These are phyloP conservation scores for Curvularia verruculosa DNA, from an alignment of 2,329 filamentous ascomycete genomes.

Conservation along the genomic window DNA sequence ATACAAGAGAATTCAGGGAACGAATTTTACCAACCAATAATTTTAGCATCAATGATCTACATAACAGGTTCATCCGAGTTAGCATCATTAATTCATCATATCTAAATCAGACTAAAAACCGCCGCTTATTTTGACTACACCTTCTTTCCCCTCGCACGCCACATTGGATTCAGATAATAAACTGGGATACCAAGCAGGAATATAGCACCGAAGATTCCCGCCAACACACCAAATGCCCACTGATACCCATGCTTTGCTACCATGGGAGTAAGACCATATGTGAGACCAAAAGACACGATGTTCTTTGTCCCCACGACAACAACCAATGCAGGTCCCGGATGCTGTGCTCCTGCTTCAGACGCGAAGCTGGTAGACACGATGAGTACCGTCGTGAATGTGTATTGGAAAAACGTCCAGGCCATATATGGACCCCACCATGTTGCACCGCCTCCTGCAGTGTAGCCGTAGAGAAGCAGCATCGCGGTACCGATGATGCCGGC, in stretches of 20 bases:
- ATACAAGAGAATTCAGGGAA: not conserved
- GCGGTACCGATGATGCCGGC: not conserved
- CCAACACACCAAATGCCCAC: constrained; percentile 7
- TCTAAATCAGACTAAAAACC: not conserved
- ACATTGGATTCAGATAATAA: not conserved
- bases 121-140: not conserved
- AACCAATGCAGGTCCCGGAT: constrained; percentile 4
- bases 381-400: not conserved
- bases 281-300: constrained; percentile 5
- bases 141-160: not conserved
- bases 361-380: constrained; percentile 6
- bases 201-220: not conserved
- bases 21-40: not conserved
- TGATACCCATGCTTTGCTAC: not conserved
- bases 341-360: constrained; percentile 2
- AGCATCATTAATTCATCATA: not conserved
- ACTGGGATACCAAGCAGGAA: constrained; percentile 1
- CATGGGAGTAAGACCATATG: constrained; percentile 5
- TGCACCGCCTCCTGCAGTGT: not conserved
- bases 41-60: not conserved
- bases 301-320: constrained; percentile 9
- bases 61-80: not conserved
- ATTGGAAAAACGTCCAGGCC: constrained; percentile 7
- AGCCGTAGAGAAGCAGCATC: constrained; percentile 7
- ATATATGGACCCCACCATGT: constrained; percentile 6